A percentile compares a stretch with the other conserved stretches of the same genome.
phyloP scores from a whole-genome alignment of 2,329 filamentous ascomycete species.

The Sporothrix pseudoabietina region DNA sequence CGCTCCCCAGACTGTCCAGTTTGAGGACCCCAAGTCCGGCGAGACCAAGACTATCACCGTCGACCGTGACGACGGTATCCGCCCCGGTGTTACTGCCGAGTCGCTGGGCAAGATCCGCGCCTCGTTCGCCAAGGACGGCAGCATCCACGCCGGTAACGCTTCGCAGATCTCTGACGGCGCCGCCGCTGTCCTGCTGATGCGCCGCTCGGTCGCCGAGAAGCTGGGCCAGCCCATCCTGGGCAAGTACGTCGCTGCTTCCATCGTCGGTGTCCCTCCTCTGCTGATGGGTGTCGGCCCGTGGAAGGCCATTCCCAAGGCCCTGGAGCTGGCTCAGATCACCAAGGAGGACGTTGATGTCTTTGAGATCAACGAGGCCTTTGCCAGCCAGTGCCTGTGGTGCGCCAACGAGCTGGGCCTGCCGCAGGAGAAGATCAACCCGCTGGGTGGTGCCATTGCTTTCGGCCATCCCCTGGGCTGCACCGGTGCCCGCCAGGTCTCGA shows the following conservation, averaged over 20 bases:
- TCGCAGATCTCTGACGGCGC: slow-evolving; percentile 95
- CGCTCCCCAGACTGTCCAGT: slow-evolving; percentile 79
- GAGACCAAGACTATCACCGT: slow-evolving; percentile 84
- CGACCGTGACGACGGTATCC: slow-evolving; percentile 81
- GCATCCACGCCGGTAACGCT: slow-evolving; percentile 93
- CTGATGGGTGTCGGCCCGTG: slow-evolving; percentile 96
- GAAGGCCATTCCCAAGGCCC: slow-evolving; percentile 91
- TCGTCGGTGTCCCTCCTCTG: slow-evolving; percentile 87
- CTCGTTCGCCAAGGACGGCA: slow-evolving; percentile 85
- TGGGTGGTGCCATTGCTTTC: slow-evolving; percentile 94
- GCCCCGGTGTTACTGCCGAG: slow-evolving; percentile 82
- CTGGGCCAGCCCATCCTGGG: slow-evolving; percentile 88
- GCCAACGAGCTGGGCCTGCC: slow-evolving; percentile 83
- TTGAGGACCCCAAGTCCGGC: slow-evolving; percentile 85
- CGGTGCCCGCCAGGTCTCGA: slow-evolving; percentile 89
- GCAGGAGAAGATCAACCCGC: slow-evolving; percentile 89
- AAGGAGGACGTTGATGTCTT: slow-evolving; percentile 94
- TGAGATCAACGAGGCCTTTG: slow-evolving; percentile 99
- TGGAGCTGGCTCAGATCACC: slow-evolving; percentile 81
- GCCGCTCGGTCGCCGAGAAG: slow-evolving; percentile 82
- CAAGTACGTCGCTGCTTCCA: slow-evolving; percentile 83
- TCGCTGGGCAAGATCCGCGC: slow-evolving; percentile 87
- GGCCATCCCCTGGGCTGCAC: slow-evolving; percentile 95
- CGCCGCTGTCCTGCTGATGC: slow-evolving; percentile 93
- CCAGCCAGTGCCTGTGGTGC: slow-evolving; percentile 92